phyloP scores from a whole-genome alignment of 352 stramenopile species.

The Phytophthora niederhauseri region DNA sequence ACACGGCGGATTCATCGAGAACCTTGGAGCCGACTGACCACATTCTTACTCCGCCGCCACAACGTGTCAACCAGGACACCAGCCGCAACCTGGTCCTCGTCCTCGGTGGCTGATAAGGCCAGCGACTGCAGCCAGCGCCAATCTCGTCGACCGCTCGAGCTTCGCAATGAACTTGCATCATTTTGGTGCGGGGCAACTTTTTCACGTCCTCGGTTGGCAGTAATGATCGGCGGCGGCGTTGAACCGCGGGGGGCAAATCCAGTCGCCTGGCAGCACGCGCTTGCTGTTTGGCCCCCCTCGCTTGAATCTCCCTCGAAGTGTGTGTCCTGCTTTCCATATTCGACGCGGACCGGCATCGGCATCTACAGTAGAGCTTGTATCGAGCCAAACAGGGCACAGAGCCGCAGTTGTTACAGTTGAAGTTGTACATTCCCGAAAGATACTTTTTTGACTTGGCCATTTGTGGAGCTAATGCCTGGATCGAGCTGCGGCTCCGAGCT shows the following conservation, averaged over 20 bases:
- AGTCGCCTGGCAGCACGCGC: neutral
- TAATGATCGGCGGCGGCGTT: neutral
- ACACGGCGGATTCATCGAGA: neutral
- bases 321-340: neutral
- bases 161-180: conserved; percentile 12
- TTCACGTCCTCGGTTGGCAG: neutral
- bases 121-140: conserved; percentile 17
- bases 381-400: neutral
- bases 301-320: neutral
- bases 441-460: conserved; percentile 18
- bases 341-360: neutral
- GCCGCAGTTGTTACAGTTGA: neutral
- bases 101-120: conserved; percentile 24
- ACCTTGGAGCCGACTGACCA: conserved; percentile 19
- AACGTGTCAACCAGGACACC: conserved; percentile 12
- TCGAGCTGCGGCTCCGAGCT: neutral
- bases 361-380: too few relatives aligned
- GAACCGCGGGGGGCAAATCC: neutral
- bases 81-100: conserved; percentile 1
- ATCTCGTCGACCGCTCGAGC: conserved; percentile 13
- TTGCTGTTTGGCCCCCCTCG: neutral
- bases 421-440: conserved; percentile 15
- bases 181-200: conserved; percentile 13
- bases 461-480: neutral
- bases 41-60: conserved; percentile 30